Base-by-base conservation (phyloP, 2,329 filamentous ascomycete species). In the Lithohypha guttulata region DNA sequence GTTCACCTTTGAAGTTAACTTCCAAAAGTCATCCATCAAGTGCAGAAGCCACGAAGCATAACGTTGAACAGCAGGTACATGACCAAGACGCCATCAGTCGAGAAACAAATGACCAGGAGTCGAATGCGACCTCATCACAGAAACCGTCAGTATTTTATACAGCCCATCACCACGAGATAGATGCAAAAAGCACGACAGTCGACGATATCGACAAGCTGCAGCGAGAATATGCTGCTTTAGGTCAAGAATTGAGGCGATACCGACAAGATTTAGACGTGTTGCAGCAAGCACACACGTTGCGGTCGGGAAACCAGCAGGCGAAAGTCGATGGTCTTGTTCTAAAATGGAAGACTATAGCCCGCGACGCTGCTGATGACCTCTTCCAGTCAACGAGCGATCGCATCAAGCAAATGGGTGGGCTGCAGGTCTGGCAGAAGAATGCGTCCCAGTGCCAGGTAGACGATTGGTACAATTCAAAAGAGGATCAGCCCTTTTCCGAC, bases 351-450 rank as follows among this genome's bases (percentile, higher is more conserved):
- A 57, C 53, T 0, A 72, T 75, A 13, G 73, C 71, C 43, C 68
- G 77, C 45, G 60, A 67, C 34, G 79, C 77, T 5, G 80, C 80
- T 1, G 80, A 84, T 48, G 77, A 81, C 51, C 59, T 83, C 8
- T 84, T 80, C 55, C 65, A 60, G 17, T 60, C 64, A 14, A 74
- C 79, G 15, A 68, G 69, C 45, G 75, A 78, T 54, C 61, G 74
- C 39, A 66, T 81, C 23, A 65, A 73, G 50, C 61, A 70, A 48
- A 78, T 79, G 71, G 77, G 78, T 14, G 77, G 77, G 1, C 65
- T 79, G 27, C 59, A 61, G 23, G 74, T 66, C 5, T 79, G 70
- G 69, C 69, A 60, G 35, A 66, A 66, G 48, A 59, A 53, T n/a
- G n/a, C 15, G 20, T 15, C 10, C 64, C 40, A 53, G 55, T 25